These are phyloP conservation scores for Aspergillus proliferans DNA, from an alignment of 2,329 filamentous ascomycete species.

Conservation along the genomic window DNA sequence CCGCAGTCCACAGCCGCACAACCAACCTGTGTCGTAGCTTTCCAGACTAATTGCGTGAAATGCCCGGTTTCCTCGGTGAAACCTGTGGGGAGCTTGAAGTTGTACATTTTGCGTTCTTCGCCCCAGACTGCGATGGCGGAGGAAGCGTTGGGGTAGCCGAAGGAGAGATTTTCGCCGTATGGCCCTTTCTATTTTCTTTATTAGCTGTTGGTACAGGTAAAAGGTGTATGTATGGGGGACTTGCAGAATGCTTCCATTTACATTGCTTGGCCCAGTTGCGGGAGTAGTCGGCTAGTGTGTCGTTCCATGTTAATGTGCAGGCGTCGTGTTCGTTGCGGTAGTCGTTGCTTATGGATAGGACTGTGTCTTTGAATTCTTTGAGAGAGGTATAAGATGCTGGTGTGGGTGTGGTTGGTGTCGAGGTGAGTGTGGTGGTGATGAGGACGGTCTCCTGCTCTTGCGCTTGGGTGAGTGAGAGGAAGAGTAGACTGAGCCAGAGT, in stretches of 20 bases:
- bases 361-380: constrained; percentile 41
- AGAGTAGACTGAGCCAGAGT: neutral
- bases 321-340: constrained; percentile 62
- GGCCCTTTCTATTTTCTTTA: constrained; percentile 45
- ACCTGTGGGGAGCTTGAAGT: constrained; percentile 49
- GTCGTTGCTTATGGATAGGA: constrained; percentile 61
- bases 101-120: constrained; percentile 52
- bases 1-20: constrained; percentile 46
- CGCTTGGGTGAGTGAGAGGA: neutral
- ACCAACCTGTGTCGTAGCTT: constrained; percentile 53
- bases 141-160: constrained; percentile 57
- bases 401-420: constrained; percentile 20
- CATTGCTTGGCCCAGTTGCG: constrained; percentile 44
- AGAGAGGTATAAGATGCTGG: constrained; percentile 40
- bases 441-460: constrained; percentile 10
- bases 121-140: constrained; percentile 62
- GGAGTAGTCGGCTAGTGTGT: constrained; percentile 54
- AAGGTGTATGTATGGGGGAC: neutral
- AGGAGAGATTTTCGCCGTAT: constrained; percentile 69
- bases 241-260: constrained; percentile 37
- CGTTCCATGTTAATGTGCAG: constrained; percentile 56
- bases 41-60: constrained; percentile 70
- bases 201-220: neutral
- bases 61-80: constrained; percentile 60
- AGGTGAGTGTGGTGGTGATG: constrained; percentile 18